Percentiles rank a stretch among this genome's conserved stretches.
phyloP scores from a whole-genome alignment of 352 stramenopile genomes.

The Phytophthora citrophthora region DNA sequence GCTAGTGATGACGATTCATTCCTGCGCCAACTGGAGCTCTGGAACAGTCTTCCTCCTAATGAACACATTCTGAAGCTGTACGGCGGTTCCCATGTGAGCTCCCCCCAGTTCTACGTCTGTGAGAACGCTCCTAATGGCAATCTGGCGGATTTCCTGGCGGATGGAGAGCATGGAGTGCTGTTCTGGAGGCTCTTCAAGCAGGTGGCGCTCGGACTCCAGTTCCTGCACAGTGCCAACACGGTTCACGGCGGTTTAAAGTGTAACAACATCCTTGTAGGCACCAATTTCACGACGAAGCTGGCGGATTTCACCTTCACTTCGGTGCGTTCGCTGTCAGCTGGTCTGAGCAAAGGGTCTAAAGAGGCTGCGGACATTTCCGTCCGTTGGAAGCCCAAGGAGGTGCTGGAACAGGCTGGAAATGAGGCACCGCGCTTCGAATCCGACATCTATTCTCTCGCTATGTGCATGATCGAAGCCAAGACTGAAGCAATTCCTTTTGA shows the following conservation, averaged over 20 bases:
- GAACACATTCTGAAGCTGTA: constrained; percentile 46
- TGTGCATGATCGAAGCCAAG: constrained; percentile 38
- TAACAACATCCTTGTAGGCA: constrained; percentile 70
- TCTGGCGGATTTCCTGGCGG: constrained; percentile 20
- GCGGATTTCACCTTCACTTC: constrained; percentile 40
- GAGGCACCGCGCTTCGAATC: constrained; percentile 14
- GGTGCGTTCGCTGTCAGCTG: constrained; percentile 17
- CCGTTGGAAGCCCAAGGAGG: constrained; percentile 42
- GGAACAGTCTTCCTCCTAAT: constrained; percentile 28
- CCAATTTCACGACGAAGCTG: constrained; percentile 27
- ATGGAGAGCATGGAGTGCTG: background rate
- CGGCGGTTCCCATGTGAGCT: constrained; percentile 40
- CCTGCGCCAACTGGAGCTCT: constrained; percentile 42
- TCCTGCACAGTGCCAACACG: constrained; percentile 48
- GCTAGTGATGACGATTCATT: constrained; percentile 19
- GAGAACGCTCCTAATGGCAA: constrained; percentile 37
- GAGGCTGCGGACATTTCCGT: constrained; percentile 2
- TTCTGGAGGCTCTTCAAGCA: constrained; percentile 33
- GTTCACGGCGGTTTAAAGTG: constrained; percentile 87
- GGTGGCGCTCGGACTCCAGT: constrained; percentile 44
- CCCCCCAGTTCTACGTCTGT: constrained; percentile 37
- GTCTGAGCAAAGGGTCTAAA: constrained; percentile 6
- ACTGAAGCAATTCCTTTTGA: constrained; percentile 13
- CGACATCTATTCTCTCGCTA: constrained; percentile 36
- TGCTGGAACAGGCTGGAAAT: constrained; percentile 9